Evolutionary conservation across 495 filamentous ascomycete species (phyloP).

Genomic region (Immersiella caudata): DNA sequence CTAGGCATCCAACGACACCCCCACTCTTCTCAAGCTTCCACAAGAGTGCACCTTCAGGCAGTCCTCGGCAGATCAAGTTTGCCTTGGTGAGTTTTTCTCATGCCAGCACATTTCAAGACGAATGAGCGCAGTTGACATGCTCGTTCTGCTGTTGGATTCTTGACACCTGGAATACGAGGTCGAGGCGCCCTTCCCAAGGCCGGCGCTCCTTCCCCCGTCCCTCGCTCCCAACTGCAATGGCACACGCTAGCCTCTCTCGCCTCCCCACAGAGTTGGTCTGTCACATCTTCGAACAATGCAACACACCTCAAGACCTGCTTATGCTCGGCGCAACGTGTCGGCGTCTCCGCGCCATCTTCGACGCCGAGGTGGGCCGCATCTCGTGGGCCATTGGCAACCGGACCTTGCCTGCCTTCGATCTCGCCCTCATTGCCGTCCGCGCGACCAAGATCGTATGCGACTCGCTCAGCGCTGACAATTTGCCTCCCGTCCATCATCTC

Average conservation of each 20-base stretch:
- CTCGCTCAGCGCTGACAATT: neutral
- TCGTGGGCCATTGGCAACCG: neutral
- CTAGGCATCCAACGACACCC: too few species aligned
- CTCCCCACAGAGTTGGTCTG: neutral
- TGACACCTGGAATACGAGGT: too few species aligned
- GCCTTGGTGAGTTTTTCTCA: too few species aligned
- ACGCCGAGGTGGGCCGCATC: neutral
- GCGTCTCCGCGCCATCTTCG: neutral
- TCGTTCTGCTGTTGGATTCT: too few species aligned
- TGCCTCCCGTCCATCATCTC: neutral
- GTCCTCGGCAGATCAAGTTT: too few species aligned
- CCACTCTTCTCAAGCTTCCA: too few species aligned
- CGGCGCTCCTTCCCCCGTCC: neutral
- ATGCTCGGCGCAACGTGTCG: conserved; percentile 3
- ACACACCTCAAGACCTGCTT: neutral
- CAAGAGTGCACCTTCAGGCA: too few species aligned
- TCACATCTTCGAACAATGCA: neutral
- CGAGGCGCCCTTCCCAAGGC: too few species aligned
- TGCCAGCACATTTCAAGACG: too few species aligned
- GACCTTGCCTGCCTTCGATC: neutral
- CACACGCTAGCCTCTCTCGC: neutral
- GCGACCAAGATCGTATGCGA: conserved; percentile 4
- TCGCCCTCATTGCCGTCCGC: conserved; percentile 9
- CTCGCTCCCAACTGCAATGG: neutral
- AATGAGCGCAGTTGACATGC: too few species aligned